Conservation (phyloP, 306 rosid species). For the Prunus salicina region DNA sequence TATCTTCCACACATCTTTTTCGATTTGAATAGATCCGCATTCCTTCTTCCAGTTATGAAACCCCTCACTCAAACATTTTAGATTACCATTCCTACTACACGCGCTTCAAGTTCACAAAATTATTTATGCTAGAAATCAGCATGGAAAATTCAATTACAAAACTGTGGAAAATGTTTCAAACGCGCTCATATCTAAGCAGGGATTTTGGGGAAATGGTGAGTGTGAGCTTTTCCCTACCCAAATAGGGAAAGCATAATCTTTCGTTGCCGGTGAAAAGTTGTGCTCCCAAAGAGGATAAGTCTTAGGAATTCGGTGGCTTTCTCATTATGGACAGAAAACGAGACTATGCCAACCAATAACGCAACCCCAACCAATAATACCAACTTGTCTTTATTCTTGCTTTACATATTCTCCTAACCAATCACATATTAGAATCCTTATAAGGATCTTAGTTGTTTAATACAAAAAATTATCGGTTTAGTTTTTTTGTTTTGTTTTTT, state of each 20-base stretch:
- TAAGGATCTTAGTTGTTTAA: no score
- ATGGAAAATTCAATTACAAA: background rate
- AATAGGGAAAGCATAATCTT: slow-evolving; percentile 29
- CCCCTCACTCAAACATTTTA: no score
- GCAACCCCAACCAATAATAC: slow-evolving; percentile 8
- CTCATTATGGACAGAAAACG: background rate
- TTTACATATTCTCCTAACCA: background rate
- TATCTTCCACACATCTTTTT: background rate
- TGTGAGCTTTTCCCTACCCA: slow-evolving; percentile 4
- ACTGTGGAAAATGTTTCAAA: background rate
- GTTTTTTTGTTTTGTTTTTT: no score
- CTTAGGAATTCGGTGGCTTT: slow-evolving; percentile 21
- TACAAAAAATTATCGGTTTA: no score
- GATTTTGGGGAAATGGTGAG: background rate
- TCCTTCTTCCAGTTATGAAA: no score
- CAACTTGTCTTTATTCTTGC: slow-evolving; percentile 1
- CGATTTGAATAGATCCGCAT: no score
- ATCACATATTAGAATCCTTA: no score
- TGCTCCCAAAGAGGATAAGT: slow-evolving; percentile 38
- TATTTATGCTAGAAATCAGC: no score
- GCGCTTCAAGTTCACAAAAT: no score
- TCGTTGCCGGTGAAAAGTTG: background rate
- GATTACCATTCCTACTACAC: no score
- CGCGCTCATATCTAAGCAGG: background rate
- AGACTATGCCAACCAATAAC: no score